These are phyloP conservation scores for Spergularia marina DNA, from an alignment of 148 eudicot species.

Conservation along the genomic window DNA sequence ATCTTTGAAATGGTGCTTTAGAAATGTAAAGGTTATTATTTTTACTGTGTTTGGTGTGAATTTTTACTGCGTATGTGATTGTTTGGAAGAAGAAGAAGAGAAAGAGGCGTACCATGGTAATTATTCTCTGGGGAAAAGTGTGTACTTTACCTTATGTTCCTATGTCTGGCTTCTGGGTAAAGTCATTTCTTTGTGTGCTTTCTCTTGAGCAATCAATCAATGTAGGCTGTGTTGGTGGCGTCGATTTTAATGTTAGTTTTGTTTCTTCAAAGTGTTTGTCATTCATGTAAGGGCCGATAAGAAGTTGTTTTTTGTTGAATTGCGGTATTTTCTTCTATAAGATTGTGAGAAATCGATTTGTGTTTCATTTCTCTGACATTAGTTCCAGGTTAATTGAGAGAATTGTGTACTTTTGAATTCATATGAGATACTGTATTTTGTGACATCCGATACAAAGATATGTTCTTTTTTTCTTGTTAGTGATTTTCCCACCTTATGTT, in stretches of 20 bases:
- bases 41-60: neutral
- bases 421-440: neutral
- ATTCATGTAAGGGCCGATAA: neutral
- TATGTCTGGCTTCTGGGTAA: neutral
- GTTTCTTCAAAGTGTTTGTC: neutral
- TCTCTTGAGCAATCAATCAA: neutral
- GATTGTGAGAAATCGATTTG: neutral
- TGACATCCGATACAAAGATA: neutral
- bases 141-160: neutral
- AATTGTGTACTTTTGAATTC: neutral
- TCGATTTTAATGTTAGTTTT: neutral
- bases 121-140: neutral
- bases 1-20: neutral
- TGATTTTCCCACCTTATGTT: neutral
- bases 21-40: neutral
- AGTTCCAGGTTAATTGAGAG: neutral
- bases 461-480: neutral
- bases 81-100: neutral
- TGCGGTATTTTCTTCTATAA: neutral
- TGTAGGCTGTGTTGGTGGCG: neutral
- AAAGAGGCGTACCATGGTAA: neutral
- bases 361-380: neutral
- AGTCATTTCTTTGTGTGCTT: neutral
- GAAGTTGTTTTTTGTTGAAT: neutral
- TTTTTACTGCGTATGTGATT: constrained; percentile 1